Conservation (phyloP, 2,329 filamentous ascomycete species). For the Aspergillus awamori region DNA sequence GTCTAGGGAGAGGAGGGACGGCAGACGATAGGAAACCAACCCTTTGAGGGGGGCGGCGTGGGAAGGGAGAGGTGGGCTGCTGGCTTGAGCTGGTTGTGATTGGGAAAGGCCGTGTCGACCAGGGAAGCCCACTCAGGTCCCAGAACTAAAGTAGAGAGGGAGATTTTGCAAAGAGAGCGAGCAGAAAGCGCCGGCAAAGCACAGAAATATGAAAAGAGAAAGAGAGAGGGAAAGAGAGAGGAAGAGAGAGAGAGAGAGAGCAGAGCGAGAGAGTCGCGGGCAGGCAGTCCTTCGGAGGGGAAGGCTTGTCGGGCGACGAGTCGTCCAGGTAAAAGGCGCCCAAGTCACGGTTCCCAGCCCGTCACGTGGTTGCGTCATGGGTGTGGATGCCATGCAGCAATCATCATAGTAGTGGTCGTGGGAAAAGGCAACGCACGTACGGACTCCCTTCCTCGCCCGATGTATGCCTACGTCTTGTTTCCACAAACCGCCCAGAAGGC, state of each 20-base stretch:
- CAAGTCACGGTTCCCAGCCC: slow-evolving; percentile 27
- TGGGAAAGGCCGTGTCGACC: slow-evolving; percentile 17
- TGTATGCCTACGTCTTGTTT: not conserved
- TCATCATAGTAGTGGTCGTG: slow-evolving; percentile 7
- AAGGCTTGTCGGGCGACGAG: slow-evolving; percentile 25
- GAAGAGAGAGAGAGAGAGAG: slow-evolving; percentile 13
- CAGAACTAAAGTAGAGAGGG: slow-evolving; percentile 15
- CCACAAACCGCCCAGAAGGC: not conserved
- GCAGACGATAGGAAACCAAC: slow-evolving; percentile 22
- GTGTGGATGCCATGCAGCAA: slow-evolving; percentile 30
- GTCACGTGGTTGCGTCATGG: slow-evolving; percentile 44
- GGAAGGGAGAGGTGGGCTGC: slow-evolving; percentile 17
- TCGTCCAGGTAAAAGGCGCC: slow-evolving; percentile 22
- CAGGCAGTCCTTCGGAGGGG: slow-evolving; percentile 17
- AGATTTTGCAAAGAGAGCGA: slow-evolving; percentile 13
- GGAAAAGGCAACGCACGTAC: not conserved
- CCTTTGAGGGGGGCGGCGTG: slow-evolving; percentile 12
- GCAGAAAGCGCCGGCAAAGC: slow-evolving; percentile 13
- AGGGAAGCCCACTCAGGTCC: slow-evolving; percentile 19
- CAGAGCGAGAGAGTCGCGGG: slow-evolving; percentile 6
- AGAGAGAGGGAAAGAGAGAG: slow-evolving; percentile 13
- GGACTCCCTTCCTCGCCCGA: not conserved
- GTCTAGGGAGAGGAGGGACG: slow-evolving; percentile 16
- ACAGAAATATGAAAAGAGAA: slow-evolving; percentile 7
- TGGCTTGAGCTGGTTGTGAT: slow-evolving; percentile 10